Evolutionary conservation across 2,329 filamentous ascomycete genomes (phyloP), one percentile per base, ranked within the genome.

Genomic region (Pleomassaria siparia): DNA sequence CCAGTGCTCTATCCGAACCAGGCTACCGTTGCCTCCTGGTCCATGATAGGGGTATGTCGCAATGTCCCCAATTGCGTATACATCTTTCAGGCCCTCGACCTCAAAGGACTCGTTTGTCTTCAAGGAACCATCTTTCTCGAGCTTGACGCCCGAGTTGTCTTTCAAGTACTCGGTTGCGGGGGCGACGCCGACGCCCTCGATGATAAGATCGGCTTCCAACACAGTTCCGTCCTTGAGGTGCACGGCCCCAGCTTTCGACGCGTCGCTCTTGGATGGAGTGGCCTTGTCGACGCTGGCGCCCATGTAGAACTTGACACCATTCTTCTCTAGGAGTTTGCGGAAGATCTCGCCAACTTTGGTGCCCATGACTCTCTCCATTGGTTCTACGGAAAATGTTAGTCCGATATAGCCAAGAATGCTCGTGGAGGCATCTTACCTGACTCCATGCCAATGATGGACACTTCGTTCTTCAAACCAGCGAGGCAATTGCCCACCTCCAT

Each of bases 41-140:
- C 94, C 94, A 69, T 89, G 81, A 76, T 99, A 99, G 0, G 94
- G 94, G 71, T 90, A 96, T 0, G 88, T 91, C 11, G 94, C 91
- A 53, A 99, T 97, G 68, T 99, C 94, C 43, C 92, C 92, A 51
- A 99, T 84, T 12, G 94, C 94, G 66, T 89, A 99, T 43, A 96
- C 91, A 56, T 92, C 87, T 61, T 87, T 80, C 3, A 94, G 72
- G 0, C 88, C 89, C 1, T 80, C 75, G 1, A 97, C 86, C 8
- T 83, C 79, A 70, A 94, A 96, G 43, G 82, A 80, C 62, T 91
- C 86, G 67, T 96, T 86, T 0, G 89, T 91, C 62, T 80, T 82
- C 46, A 99, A 62, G 1, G 90, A 95, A n/a, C 91, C 91, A 62
- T 99, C 94, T 32, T 87, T 77, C 58, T 92, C 84, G 1, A 97